These are phyloP conservation scores for Metarhizium brunneum DNA, from an alignment of 2,329 filamentous ascomycete species.

Conservation along the genomic window DNA sequence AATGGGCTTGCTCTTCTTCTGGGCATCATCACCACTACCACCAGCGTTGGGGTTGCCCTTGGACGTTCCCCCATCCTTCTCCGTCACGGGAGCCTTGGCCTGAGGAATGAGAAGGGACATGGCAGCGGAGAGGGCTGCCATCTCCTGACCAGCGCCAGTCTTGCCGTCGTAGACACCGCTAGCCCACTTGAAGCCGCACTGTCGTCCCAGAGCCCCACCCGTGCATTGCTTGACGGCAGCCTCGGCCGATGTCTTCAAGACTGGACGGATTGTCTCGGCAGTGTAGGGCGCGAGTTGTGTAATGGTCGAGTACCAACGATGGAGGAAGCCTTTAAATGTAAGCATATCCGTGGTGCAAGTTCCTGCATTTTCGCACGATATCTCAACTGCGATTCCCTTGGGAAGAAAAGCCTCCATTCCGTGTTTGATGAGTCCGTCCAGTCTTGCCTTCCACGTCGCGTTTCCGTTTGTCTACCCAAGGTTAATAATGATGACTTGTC, in stretches of 20 bases:
- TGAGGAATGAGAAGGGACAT: slow-evolving; percentile 38
- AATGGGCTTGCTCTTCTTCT: slow-evolving; percentile 23
- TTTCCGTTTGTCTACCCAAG: slow-evolving; percentile 35
- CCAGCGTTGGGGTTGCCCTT: slow-evolving; percentile 34
- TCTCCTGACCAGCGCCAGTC: slow-evolving; percentile 49
- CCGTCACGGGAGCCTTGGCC: slow-evolving; percentile 33
- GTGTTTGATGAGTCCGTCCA: slow-evolving; percentile 29
- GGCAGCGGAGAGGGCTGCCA: slow-evolving; percentile 48
- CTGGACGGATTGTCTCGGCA: slow-evolving; percentile 36
- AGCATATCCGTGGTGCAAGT: slow-evolving; percentile 56
- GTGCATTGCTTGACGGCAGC: slow-evolving; percentile 48
- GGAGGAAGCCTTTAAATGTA: slow-evolving; percentile 53
- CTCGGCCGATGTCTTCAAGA: slow-evolving; percentile 40
- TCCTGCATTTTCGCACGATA: slow-evolving; percentile 44
- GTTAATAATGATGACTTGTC: not conserved
- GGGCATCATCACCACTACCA: slow-evolving; percentile 25
- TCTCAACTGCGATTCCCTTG: slow-evolving; percentile 48
- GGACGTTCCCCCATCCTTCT: slow-evolving; percentile 41
- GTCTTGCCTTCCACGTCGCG: slow-evolving; percentile 40
- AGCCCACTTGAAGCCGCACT: slow-evolving; percentile 48
- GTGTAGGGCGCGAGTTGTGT: slow-evolving; percentile 47
- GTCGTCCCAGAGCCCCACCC: slow-evolving; percentile 35
- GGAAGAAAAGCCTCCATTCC: slow-evolving; percentile 42
- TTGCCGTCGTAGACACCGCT: slow-evolving; percentile 41
- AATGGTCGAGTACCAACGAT: slow-evolving; percentile 45